These are phyloP conservation scores for Gracilaria caudata DNA, from an alignment of 23 red algal species.

Conservation along the genomic window DNA sequence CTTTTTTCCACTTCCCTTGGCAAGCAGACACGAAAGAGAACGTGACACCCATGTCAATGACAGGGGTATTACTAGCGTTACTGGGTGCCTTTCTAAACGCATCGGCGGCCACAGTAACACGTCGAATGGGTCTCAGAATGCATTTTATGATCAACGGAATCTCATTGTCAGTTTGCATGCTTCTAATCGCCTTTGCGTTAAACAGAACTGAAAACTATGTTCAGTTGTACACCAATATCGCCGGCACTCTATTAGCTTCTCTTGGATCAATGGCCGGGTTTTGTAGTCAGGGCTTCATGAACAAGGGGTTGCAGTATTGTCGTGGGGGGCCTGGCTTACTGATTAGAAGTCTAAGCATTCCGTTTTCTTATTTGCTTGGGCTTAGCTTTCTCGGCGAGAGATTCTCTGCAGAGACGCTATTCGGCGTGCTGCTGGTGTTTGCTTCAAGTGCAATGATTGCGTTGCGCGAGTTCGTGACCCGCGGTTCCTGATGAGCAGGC, in stretches of 20 bases:
- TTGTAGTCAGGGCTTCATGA: slow-evolving; percentile 35
- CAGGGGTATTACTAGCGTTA: neutral
- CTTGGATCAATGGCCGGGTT: slow-evolving; percentile 9
- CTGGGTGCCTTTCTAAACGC: neutral
- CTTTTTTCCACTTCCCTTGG: neutral
- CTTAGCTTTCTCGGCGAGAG: slow-evolving; percentile 34
- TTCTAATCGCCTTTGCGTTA: neutral
- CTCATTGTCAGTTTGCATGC: neutral
- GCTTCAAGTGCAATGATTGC: neutral
- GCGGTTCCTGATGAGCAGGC: too few relatives aligned
- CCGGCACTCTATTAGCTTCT: slow-evolving; percentile 2
- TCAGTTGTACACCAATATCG: neutral
- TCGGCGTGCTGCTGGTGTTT: slow-evolving; percentile 18
- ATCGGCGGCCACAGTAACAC: neutral
- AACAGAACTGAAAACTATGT: neutral
- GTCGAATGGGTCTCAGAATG: slow-evolving; percentile 6
- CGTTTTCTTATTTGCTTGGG: slow-evolving; percentile 25
- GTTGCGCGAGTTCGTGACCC: slow-evolving; percentile 2
- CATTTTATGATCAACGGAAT: slow-evolving; percentile 4
- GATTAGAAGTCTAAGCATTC: slow-evolving; percentile 37
- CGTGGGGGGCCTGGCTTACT: slow-evolving; percentile 30
- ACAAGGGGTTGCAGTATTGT: slow-evolving; percentile 37
- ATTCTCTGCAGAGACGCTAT: neutral
- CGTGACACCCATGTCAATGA: neutral
- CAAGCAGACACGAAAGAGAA: neutral